These are phyloP conservation scores for Candida schatavii DNA, from an alignment of 805 yeast species.

Conservation along the genomic window DNA sequence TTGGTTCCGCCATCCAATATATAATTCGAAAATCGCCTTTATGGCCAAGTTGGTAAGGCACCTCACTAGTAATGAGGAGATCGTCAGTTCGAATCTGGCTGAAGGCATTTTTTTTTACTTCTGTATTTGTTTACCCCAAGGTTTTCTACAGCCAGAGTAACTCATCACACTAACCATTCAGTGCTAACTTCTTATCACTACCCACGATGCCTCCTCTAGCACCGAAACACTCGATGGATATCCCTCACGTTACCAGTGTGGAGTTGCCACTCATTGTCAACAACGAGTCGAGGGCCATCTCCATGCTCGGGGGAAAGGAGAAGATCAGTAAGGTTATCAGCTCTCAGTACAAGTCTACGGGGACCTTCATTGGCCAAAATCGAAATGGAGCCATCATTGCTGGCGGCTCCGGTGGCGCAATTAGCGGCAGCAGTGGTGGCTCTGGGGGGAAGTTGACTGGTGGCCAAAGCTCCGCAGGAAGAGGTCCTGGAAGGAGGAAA, in stretches of 20 bases:
- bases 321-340: constrained; percentile 42
- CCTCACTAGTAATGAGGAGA: constrained; percentile 9
- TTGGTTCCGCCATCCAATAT: no score
- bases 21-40: constrained; percentile 15
- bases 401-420: constrained; percentile 6
- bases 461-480: neutral
- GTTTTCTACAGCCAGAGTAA: neutral
- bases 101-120: constrained; percentile 16
- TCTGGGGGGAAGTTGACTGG: neutral
- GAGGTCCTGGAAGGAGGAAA: neutral
- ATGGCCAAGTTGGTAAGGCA: constrained; percentile 24
- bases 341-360: constrained; percentile 20
- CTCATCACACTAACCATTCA: no score
- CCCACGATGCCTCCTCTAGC: constrained; percentile 29
- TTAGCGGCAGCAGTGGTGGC: constrained; percentile 13
- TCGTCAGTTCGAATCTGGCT: constrained; percentile 22
- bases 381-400: neutral
- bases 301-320: constrained; percentile 64
- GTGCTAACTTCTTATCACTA: no score
- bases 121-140: neutral
- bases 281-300: constrained; percentile 59
- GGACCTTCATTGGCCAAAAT: neutral
- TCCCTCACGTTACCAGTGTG: constrained; percentile 70
- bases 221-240: constrained; percentile 58
- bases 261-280: constrained; percentile 76